These are phyloP conservation scores for Fusarium beomiforme DNA, from an alignment of 2,329 filamentous ascomycete genomes.

Conservation along the genomic window DNA sequence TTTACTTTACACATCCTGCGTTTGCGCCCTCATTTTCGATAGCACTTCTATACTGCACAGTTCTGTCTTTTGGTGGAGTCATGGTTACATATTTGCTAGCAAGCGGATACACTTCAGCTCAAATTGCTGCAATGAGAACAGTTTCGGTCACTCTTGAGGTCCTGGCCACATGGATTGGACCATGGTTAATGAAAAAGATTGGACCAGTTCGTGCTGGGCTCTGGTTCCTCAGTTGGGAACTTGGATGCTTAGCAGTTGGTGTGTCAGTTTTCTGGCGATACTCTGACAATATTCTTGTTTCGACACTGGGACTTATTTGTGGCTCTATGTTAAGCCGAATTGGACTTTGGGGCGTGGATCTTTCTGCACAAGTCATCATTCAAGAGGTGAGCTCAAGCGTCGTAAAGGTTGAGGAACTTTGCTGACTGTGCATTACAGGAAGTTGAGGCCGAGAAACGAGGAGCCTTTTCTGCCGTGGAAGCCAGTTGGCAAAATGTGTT, in stretches of 20 bases:
- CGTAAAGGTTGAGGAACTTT: neutral
- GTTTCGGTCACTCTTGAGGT: slow-evolving; percentile 66
- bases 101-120: slow-evolving; percentile 59
- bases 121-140: slow-evolving; percentile 64
- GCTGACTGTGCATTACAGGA: slow-evolving; percentile 51
- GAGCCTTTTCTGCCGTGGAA: slow-evolving; percentile 75
- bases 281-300: slow-evolving; percentile 44
- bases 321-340: slow-evolving; percentile 66
- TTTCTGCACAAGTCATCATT: slow-evolving; percentile 68
- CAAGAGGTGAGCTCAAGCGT: slow-evolving; percentile 60
- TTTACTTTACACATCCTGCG: slow-evolving; percentile 64
- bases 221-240: slow-evolving; percentile 77
- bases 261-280: slow-evolving; percentile 53
- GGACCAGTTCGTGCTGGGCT: slow-evolving; percentile 72
- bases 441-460: slow-evolving; percentile 66
- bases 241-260: slow-evolving; percentile 61
- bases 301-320: slow-evolving; percentile 59
- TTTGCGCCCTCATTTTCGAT: slow-evolving; percentile 70
- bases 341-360: slow-evolving; percentile 70
- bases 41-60: slow-evolving; percentile 70
- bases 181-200: slow-evolving; percentile 63
- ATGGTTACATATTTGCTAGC: slow-evolving; percentile 73
- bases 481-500: slow-evolving; percentile 75
- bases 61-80: slow-evolving; percentile 67
- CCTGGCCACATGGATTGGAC: slow-evolving; percentile 68